Percentiles rank a stretch among this genome's conserved stretches.
These are phyloP conservation scores for Suillus plorans DNA, from an alignment of 768 basidiomycete species.

Conservation along the genomic window DNA sequence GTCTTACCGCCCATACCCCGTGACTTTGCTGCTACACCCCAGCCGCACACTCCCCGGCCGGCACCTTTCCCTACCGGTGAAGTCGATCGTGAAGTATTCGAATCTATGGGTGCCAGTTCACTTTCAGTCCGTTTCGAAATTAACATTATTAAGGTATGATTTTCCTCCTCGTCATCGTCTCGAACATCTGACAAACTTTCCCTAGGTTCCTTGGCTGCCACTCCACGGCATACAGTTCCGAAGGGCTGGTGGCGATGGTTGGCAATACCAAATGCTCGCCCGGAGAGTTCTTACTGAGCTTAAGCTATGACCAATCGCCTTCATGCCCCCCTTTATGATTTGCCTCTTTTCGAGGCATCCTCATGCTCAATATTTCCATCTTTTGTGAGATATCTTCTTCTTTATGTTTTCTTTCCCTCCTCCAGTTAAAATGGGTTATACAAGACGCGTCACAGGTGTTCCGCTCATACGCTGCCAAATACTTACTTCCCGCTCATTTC, in stretches of 20 bases:
- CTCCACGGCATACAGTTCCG: slow-evolving; percentile 96
- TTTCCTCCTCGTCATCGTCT: background rate
- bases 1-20: slow-evolving; percentile 79
- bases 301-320: slow-evolving; percentile 57
- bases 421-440: slow-evolving; percentile 5
- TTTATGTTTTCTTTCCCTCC: slow-evolving; percentile 3
- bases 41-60: slow-evolving; percentile 39
- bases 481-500: slow-evolving; percentile 11
- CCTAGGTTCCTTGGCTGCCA: slow-evolving; percentile 87
- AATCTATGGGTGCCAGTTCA: slow-evolving; percentile 70
- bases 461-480: slow-evolving; percentile 1
- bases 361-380: slow-evolving; percentile 17
- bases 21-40: slow-evolving; percentile 48
- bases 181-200: slow-evolving; percentile 8
- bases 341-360: slow-evolving; percentile 2
- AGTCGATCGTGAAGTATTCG: slow-evolving; percentile 67
- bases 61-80: slow-evolving; percentile 65
- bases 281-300: slow-evolving; percentile 84
- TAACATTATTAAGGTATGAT: slow-evolving; percentile 86
- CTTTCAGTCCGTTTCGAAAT: slow-evolving; percentile 95
- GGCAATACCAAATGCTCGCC: slow-evolving; percentile 98
- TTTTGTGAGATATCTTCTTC: slow-evolving; percentile 21
- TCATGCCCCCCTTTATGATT: background rate
- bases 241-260: slow-evolving; percentile 84
- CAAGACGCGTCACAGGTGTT: slow-evolving; percentile 6